Evolutionary conservation across 306 rosid genomes (phyloP).

Genomic region (Malus sylvestris): DNA sequence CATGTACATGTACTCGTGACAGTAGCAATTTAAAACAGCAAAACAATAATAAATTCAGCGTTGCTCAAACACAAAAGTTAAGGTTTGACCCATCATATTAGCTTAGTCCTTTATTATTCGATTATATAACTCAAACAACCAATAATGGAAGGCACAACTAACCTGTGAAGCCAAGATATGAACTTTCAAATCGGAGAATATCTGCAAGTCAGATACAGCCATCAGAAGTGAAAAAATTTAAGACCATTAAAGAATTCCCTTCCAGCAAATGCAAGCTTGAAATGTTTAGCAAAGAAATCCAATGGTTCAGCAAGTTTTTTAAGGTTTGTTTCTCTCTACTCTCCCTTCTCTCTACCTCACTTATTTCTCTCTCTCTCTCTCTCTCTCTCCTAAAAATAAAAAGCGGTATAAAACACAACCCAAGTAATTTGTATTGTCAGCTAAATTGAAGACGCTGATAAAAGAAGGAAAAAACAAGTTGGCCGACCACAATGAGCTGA

Average conservation of each 20-base stretch:
- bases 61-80: not conserved
- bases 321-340: not conserved
- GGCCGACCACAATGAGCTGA: not conserved
- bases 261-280: not conserved
- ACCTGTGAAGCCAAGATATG: conserved; percentile 54
- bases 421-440: not conserved
- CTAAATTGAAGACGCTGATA: not conserved
- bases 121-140: not conserved
- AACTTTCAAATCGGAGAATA: conserved; percentile 49
- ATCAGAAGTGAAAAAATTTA: not conserved
- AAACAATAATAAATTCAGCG: not conserved
- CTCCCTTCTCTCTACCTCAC: not conserved
- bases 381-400: not conserved
- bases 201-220: conserved; percentile 27
- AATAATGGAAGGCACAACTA: conserved; percentile 6
- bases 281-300: not conserved
- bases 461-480: not conserved
- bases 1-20: not conserved
- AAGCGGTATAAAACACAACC: not conserved
- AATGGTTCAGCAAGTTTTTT: not conserved
- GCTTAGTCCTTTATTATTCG: not conserved
- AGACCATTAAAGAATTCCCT: not conserved
- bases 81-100: not conserved
- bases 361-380: not conserved
- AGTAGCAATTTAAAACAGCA: not conserved